Evolutionary conservation across 169 alveolate species (phyloP).

Genomic region (Hepatocystis sp.): DNA sequence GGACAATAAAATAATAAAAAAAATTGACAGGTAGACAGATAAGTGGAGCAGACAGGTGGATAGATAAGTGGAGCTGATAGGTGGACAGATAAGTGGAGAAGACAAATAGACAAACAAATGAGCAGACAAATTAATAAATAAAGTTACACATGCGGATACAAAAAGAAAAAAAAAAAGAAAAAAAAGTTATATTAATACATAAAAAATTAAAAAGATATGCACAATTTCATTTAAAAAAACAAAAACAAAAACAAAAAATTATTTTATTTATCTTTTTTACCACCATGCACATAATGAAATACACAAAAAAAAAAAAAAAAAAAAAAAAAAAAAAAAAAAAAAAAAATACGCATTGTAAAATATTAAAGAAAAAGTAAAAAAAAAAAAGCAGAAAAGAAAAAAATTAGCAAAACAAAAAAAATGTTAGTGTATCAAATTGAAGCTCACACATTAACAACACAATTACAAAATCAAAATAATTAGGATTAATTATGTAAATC

Average conservation of each 20-base stretch:
- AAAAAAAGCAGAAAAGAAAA: not conserved
- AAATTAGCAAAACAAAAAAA: not conserved
- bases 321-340: conserved; percentile 1
- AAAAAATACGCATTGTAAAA: conserved; percentile 18
- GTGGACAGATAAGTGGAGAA: too few relatives aligned
- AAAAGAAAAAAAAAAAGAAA: too few relatives aligned
- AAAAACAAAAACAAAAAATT: conserved; percentile 2
- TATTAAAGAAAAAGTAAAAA: conserved; percentile 9
- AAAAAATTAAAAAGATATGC: not conserved
- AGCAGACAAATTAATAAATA: too few relatives aligned
- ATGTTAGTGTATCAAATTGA: too few relatives aligned
- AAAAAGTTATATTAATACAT: not conserved
- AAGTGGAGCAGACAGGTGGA: too few relatives aligned
- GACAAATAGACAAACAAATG: too few relatives aligned
- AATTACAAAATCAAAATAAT: conserved; percentile 5
- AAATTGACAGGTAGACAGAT: too few relatives aligned
- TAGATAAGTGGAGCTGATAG: too few relatives aligned
- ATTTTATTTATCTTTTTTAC: conserved; percentile 7
- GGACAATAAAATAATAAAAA: too few relatives aligned
- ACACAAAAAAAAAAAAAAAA: not conserved
- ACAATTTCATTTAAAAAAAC: not conserved
- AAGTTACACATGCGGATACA: too few relatives aligned
- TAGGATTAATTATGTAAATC: not conserved
- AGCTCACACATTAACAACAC: too few relatives aligned
- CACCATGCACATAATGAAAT: conserved; percentile 12